phyloP scores from a whole-genome alignment of 805 yeast species.

The Kazachstania bromeliacearum region DNA sequence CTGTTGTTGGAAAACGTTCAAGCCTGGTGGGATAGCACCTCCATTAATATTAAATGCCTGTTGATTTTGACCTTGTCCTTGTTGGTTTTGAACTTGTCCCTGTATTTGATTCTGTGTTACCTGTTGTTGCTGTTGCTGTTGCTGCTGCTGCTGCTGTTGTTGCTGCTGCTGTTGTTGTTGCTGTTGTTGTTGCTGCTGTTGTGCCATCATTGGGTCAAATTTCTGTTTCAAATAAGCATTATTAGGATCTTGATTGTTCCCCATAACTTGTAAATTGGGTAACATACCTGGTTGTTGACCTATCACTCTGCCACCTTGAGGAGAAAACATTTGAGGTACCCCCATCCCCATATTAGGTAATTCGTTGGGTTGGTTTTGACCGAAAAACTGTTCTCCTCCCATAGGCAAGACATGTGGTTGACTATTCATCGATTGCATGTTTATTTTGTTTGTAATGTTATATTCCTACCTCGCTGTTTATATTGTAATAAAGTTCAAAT shows the following conservation, averaged over 20 bases:
- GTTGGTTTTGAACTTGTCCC: conserved; percentile 1
- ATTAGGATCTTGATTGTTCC: conserved; percentile 9
- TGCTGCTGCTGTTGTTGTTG: conserved; percentile 11
- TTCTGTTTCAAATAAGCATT: conserved; percentile 24
- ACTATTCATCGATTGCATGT: conserved; percentile 23
- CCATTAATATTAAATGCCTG: conserved; percentile 1
- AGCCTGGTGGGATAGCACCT: conserved; percentile 20
- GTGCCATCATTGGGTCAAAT: conserved; percentile 15
- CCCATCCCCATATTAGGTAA: conserved; percentile 21
- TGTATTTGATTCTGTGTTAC: no score
- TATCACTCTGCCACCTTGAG: conserved; percentile 19
- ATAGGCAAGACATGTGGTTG: conserved; percentile 23
- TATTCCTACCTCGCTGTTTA: no score
- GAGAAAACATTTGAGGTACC: conserved; percentile 24
- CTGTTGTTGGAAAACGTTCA: conserved; percentile 20
- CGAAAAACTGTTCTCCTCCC: conserved; percentile 21
- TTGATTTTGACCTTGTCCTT: conserved; percentile 4
- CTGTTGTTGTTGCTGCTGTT: conserved; percentile 12
- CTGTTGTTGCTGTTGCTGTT: conserved; percentile 17
- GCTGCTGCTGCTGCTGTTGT: conserved; percentile 13
- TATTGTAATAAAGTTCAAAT: no score
- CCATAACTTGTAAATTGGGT: conserved; percentile 11
- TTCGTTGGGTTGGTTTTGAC: conserved; percentile 19
- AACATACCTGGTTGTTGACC: conserved; percentile 16
- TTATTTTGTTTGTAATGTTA: no score